phyloP scores from a whole-genome alignment of 768 basidiomycete species.

The Cystobasidium tubakii region DNA sequence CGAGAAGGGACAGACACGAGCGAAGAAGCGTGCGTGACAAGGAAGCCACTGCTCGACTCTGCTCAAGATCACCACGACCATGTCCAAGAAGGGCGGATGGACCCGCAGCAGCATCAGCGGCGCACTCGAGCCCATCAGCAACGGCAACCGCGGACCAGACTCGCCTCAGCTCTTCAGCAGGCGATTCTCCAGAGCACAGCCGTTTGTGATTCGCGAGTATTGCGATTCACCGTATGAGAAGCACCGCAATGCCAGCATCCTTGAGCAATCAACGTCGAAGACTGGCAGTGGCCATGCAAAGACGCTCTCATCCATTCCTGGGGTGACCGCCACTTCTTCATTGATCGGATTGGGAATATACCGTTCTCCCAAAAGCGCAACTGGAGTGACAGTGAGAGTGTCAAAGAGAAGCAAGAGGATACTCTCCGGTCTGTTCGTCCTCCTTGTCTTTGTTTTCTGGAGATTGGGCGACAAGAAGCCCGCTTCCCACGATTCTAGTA shows the following conservation, averaged over 20 bases:
- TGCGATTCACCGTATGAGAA: conserved; percentile 10
- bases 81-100: conserved; percentile 10
- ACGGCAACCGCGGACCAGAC: not conserved
- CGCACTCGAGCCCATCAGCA: conserved; percentile 14
- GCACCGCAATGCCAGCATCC: not conserved
- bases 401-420: not conserved
- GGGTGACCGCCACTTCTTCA: not conserved
- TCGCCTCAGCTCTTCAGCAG: conserved; percentile 9
- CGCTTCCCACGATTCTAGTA: not conserved
- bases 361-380: not conserved
- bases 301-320: conserved; percentile 8
- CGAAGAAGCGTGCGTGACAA: not conserved
- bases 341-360: conserved; percentile 6
- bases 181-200: not conserved
- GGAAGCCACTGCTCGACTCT: not conserved
- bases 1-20: not conserved
- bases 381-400: not conserved
- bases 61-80: not conserved
- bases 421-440: not conserved
- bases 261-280: not conserved
- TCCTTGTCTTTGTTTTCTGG: not conserved
- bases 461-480: not conserved
- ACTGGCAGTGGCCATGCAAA: not conserved
- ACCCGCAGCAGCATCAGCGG: conserved; percentile 6
- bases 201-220: not conserved